Evolutionary conservation across 2,329 filamentous ascomycete genomes (phyloP).

Genomic region (Cercospora beticola): DNA sequence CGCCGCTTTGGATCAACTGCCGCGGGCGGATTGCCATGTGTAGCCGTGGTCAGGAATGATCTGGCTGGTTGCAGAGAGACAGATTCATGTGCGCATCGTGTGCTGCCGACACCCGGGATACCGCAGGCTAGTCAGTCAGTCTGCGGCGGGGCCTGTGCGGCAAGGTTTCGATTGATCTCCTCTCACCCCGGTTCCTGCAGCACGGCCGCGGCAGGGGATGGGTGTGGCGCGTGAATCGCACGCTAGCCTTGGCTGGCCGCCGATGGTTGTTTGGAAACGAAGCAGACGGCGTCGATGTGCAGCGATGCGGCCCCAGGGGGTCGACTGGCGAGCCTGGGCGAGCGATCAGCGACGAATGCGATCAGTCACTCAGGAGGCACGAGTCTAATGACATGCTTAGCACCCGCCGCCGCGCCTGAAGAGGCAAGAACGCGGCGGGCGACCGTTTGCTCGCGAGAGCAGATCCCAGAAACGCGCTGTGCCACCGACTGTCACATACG

Average conservation of each 20-base stretch:
- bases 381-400: neutral
- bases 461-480: conserved; percentile 18
- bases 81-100: neutral
- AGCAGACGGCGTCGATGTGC: neutral
- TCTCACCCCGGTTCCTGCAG: conserved; percentile 3
- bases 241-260: neutral
- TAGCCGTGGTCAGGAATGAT: neutral
- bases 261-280: neutral
- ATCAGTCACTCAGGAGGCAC: neutral
- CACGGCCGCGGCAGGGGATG: neutral
- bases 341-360: neutral
- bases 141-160: neutral
- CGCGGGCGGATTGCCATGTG: neutral
- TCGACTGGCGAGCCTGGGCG: neutral
- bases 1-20: neutral
- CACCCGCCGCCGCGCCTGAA: conserved; percentile 4
- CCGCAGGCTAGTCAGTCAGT: neutral
- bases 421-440: conserved; percentile 1
- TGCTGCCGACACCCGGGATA: conserved; percentile 13
- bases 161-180: conserved; percentile 12
- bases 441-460: conserved; percentile 17
- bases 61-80: neutral
- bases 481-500: conserved; percentile 21
- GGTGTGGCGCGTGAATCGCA: conserved; percentile 18
- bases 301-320: neutral